Evolutionary conservation across 306 rosid species (phyloP).

Genomic region (Pterocarpus macrocarpus): DNA sequence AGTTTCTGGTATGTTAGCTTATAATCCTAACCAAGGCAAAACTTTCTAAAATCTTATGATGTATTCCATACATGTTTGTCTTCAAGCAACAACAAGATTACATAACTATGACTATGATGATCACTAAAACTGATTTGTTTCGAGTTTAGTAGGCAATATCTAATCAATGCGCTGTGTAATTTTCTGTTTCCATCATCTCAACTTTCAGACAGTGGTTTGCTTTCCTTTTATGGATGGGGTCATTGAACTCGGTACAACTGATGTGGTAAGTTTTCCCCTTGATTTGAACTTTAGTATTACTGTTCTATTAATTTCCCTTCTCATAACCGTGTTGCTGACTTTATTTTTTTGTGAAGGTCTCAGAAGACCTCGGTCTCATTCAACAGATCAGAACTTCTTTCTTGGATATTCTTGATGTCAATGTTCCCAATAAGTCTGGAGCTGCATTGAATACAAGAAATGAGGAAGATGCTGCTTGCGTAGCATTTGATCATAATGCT

Average conservation of each 20-base stretch:
- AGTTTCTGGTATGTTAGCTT: too few species aligned
- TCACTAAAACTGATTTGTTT: conserved; percentile 13
- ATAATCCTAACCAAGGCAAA: neutral
- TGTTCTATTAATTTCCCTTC: conserved; percentile 6
- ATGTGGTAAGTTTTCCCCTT: conserved; percentile 54
- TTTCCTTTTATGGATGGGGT: conserved; percentile 87
- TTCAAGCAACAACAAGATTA: too few species aligned
- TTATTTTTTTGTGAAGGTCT: conserved; percentile 58
- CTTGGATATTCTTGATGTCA: conserved; percentile 57
- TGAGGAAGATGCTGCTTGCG: conserved; percentile 42
- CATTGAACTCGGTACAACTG: conserved; percentile 78
- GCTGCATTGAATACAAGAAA: conserved; percentile 49
- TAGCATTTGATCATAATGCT: conserved; percentile 53
- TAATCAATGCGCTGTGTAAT: conserved; percentile 28
- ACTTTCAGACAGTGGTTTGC: conserved; percentile 81
- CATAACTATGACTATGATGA: neutral
- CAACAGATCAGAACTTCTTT: conserved; percentile 61
- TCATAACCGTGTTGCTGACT: conserved; percentile 24
- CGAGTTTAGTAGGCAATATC: conserved; percentile 33
- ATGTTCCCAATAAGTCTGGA: conserved; percentile 43
- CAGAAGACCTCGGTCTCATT: conserved; percentile 75
- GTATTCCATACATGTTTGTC: too few species aligned
- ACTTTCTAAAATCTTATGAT: neutral
- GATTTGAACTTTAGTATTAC: neutral
- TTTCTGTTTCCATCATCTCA: conserved; percentile 41